Base-by-base conservation (phyloP, 352 stramenopile genomes). In the Phytophthora pisi region DNA sequence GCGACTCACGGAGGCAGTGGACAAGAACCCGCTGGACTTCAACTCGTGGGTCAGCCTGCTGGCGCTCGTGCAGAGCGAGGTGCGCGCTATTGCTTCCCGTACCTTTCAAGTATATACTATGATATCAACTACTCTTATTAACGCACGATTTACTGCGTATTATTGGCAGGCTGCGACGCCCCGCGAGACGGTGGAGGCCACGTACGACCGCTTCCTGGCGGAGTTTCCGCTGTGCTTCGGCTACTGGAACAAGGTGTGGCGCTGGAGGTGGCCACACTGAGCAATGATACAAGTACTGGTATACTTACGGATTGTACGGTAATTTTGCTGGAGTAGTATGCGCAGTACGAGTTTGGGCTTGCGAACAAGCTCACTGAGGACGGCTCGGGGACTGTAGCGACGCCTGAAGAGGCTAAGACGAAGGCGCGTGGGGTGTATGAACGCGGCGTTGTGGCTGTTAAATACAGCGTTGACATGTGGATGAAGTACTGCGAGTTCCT, bases 201-300 rank as follows among this genome's bases (percentile, higher is more conserved):
- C 82, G 55, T 94, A 86, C 40, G 84, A 92, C 42, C 77, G 66
- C 36, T 94, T 94, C 55, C 71, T 94, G 63, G 45, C 13, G 23
- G 82, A 92, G 66, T 94, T 94, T 50, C 86, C 86, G 42, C 74
- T 94, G 43, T 94, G 86, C 58, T 94, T 92, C 70, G 86, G 86
- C 70, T 94, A 94, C 68, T 94, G 86, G 86, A 94, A 92, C 73
- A 94, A 94, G 83, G 86, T 92, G 40, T 18, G 56, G 6, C 20
- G 15, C 2, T 57, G 28, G n/a, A 23, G 15, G n/a, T 2, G 11
- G 47, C 49, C 6, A 42, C n/a, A 20, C 20, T 5, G 6, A 51
- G 15, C 16, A 57, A 13, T 13, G 16, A 43, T 16, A 20, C 10
- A 26, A 5, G 9, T 24, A 54, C 38, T 43, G 24, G 42, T 15